Base-by-base conservation (phyloP, 495 filamentous ascomycete species). In the Penicillium coffeae region DNA sequence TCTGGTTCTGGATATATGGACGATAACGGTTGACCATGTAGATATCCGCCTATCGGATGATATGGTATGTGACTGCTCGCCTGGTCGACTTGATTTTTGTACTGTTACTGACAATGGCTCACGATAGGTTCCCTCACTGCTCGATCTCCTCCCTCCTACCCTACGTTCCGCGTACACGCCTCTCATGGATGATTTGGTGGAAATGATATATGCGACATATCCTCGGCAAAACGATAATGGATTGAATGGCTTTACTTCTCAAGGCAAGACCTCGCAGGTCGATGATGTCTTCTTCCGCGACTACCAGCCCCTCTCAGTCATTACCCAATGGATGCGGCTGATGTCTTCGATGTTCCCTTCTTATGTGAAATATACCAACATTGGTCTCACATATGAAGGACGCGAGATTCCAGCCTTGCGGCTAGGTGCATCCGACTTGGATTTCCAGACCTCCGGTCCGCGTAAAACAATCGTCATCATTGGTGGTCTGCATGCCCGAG, bases 1-100 rank as follows among this genome's bases (percentile, higher is more conserved):
- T 33, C 77, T 96, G 22, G 81, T 90, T 51, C 68, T 97, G 7
- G 93, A 98, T 63, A 82, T 96, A 3, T 98, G 93, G 93, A 84
- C 85, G 14, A 89, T 88, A 42, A 88, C 84, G 3, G 73, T 84
- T 6, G 75, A 88, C 35, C 92, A 83, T 73, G 88, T 91, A n/a
- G 93, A 98, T 66, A 85, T 97, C 22, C 76, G 90, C 27, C 63
- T 97, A 21, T 72, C 85, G 25, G 79, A 88, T 61, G 84, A 86
- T 54, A 84, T 91, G 47, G 84, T 96, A 64, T 54, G 78, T 70
- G 25, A 30, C 25, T 30, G 14, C 18, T 2, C 5, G 14, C n/a
- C 9, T 25, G n/a, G 12, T 13, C 27, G 9, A 7, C 1, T 13
- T 10, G 20, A 7, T 34, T n/a, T n/a, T n/a, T 10, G 25, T 5